These are phyloP conservation scores for Penicillium turbatum DNA, from an alignment of 495 filamentous ascomycete species.

Conservation along the genomic window DNA sequence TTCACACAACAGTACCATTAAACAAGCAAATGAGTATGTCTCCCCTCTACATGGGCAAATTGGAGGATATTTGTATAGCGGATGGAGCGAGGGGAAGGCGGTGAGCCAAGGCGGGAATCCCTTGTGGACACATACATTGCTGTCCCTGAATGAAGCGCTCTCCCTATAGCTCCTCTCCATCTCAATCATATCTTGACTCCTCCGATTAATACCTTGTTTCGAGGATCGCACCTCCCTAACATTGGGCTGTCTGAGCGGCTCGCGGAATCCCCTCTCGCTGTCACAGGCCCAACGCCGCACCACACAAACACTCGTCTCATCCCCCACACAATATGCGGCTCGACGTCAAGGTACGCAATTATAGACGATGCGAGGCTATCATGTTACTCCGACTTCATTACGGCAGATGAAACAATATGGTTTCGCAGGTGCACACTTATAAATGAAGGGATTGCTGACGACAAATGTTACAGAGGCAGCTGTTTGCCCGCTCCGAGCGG, in stretches of 20 bases:
- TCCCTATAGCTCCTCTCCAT: conserved; percentile 22
- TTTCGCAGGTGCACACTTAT: conserved; percentile 16
- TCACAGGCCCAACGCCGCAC: conserved; percentile 38
- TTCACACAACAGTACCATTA: too few relatives aligned
- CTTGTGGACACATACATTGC: conserved; percentile 48
- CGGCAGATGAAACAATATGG: conserved; percentile 7
- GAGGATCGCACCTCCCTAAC: conserved; percentile 14
- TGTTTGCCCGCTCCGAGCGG: conserved; percentile 80
- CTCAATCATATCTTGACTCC: conserved; percentile 17
- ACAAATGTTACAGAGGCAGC: conserved; percentile 57
- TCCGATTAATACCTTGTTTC: conserved; percentile 11
- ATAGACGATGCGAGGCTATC: conserved; percentile 10
- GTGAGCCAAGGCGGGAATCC: conserved; percentile 41
- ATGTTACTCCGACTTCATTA: not conserved
- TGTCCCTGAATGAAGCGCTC: conserved; percentile 26
- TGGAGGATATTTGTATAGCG: not conserved
- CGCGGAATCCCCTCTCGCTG: conserved; percentile 33
- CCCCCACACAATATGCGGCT: conserved; percentile 69
- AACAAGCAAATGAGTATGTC: not conserved
- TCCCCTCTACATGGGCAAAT: not conserved
- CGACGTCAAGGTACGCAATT: conserved; percentile 76
- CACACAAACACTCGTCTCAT: conserved; percentile 33
- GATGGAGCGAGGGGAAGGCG: conserved; percentile 30
- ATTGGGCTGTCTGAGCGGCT: conserved; percentile 40
- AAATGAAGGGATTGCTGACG: conserved; percentile 18